These are phyloP conservation scores for Curvularia lunata DNA, from an alignment of 2,329 filamentous ascomycete genomes.

Conservation along the genomic window DNA sequence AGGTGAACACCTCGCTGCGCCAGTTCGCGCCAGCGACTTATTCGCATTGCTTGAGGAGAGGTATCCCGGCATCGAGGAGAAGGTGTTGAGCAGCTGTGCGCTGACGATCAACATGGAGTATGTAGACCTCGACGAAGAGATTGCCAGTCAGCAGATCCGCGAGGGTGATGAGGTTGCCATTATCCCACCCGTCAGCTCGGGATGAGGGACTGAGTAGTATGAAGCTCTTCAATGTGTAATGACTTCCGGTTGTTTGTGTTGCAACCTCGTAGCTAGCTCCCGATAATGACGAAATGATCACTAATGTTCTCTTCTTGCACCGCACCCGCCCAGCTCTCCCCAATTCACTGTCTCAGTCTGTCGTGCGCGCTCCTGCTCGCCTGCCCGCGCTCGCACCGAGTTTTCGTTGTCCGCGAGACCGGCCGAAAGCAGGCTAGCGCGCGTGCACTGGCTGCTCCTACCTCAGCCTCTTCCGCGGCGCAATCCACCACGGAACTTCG, in stretches of 20 bases:
- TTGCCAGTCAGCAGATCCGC: constrained; percentile 62
- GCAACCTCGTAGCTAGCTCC: neutral
- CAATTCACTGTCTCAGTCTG: neutral
- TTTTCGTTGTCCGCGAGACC: neutral
- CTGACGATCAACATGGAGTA: constrained; percentile 84
- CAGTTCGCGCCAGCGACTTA: constrained; percentile 66
- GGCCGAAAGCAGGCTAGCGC: neutral
- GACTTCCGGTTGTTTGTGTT: neutral
- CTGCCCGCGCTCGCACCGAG: neutral
- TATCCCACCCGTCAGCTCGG: constrained; percentile 87
- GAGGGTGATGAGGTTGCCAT: constrained; percentile 85
- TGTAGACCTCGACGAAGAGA: constrained; percentile 70
- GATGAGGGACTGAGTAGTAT: constrained; percentile 45
- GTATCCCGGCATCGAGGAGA: constrained; percentile 72
- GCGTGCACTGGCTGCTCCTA: neutral
- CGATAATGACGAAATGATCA: neutral
- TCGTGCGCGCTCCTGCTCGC: neutral
- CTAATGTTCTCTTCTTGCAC: neutral
- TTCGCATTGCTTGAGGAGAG: constrained; percentile 71
- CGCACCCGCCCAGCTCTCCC: neutral
- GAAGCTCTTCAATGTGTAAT: neutral
- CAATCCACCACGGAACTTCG: constrained; percentile 15
- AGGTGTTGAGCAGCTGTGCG: constrained; percentile 73
- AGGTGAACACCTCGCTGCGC: constrained; percentile 69
- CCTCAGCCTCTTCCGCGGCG: constrained; percentile 6